Evolutionary conservation across 2,329 filamentous ascomycete genomes (phyloP), one percentile per base, ranked within the genome.

Genomic region (Biscogniauxia mediterranea): DNA sequence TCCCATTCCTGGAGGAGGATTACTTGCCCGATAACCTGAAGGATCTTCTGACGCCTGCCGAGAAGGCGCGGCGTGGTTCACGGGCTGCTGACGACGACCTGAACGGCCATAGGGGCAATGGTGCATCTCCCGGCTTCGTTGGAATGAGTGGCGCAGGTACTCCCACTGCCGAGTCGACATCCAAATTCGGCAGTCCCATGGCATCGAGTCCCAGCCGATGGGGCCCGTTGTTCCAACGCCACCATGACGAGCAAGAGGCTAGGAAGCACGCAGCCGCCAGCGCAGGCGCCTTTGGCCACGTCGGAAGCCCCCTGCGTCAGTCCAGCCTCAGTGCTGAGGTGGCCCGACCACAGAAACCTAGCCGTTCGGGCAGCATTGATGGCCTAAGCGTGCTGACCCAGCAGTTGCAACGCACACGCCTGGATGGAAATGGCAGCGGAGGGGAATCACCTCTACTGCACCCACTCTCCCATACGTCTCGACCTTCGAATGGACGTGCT

Each of bases 1-100:
- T 96, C 70, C 85, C 89, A 28, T 94, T 95, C 68, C 71, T 80
- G 69, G 92, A 96, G 74, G 93, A 96, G 71, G 93, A 96, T 70
- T 91, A 95, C 70, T 82, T 98, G 9, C 95, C 94, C 0, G 90
- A 85, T 63, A 84, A 86, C 61, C 77, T 89, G 42, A 85, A 87
- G 68, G 87, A 89, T 62, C 79, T 90, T 15, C 75, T 90, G 66
- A 90, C 87, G 3, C 86, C 87, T 1, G 85, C 85, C 15, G 87
- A 90, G 70, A 89, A 89, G 73, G 87, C 86, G 11, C 80, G 87
- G 11, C 78, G 87, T 55, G 86, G 86, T 13, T 89, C 87, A 63
- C 80, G 82, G 56, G 81, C 78, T 57, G 72, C 73, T n/a, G 85
- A 86, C n/a, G 81, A 83, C 46, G 83, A 86, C 26, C 75, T 71